phyloP scores from a whole-genome alignment of 2,329 filamentous ascomycete species.

The Verticillium longisporum region DNA sequence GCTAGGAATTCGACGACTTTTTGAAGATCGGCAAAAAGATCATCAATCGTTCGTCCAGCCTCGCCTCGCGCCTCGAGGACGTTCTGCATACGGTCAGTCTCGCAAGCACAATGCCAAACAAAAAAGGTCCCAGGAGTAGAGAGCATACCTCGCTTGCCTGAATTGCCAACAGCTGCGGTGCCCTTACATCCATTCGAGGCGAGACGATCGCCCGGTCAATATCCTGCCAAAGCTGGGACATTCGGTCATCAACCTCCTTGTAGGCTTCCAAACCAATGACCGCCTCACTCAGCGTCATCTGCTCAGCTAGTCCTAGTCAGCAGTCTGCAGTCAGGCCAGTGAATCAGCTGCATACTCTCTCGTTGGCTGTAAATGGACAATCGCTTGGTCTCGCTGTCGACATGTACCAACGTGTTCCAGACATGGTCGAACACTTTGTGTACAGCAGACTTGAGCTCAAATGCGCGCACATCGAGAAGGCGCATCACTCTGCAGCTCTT shows the following conservation, averaged over 20 bases:
- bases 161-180: conserved; percentile 29
- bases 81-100: conserved; percentile 25
- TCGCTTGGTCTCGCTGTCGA: conserved; percentile 49
- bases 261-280: conserved; percentile 50
- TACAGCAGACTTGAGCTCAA: conserved; percentile 59
- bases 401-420: conserved; percentile 63
- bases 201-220: conserved; percentile 54
- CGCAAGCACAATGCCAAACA: not conserved
- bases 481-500: conserved; percentile 56
- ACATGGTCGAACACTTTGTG: conserved; percentile 58
- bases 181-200: conserved; percentile 46
- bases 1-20: conserved; percentile 45
- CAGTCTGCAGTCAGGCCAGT: not conserved
- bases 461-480: conserved; percentile 58
- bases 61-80: conserved; percentile 34
- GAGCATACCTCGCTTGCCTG: conserved; percentile 13
- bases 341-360: conserved; percentile 31
- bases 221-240: conserved; percentile 54
- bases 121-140: not conserved
- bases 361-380: conserved; percentile 49
- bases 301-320: conserved; percentile 33
- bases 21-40: conserved; percentile 48
- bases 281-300: conserved; percentile 46
- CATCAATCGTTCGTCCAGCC: conserved; percentile 37
- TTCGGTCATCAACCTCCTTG: conserved; percentile 53